These are phyloP conservation scores for Madurella mycetomatis DNA, from an alignment of 2,329 filamentous ascomycete genomes.

Conservation along the genomic window DNA sequence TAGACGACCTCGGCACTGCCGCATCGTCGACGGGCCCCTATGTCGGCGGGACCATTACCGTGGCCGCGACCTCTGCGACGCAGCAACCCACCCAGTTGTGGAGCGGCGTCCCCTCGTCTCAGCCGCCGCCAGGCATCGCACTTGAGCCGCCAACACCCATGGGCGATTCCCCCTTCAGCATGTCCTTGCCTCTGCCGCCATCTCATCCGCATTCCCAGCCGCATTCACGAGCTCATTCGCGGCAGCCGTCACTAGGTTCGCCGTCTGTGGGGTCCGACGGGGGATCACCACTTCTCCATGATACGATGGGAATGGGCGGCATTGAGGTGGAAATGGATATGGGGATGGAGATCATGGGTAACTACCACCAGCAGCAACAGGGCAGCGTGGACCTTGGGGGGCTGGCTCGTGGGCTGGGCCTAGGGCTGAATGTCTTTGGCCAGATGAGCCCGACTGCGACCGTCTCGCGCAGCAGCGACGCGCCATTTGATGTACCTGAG, in stretches of 20 bases:
- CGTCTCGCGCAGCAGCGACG: constrained; percentile 22
- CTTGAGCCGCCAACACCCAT: constrained; percentile 21
- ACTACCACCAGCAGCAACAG: neutral
- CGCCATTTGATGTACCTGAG: constrained; percentile 33
- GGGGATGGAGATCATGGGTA: neutral
- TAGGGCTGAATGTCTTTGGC: neutral
- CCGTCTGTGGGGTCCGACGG: constrained; percentile 9
- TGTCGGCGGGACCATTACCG: constrained; percentile 5
- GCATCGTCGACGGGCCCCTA: constrained; percentile 12
- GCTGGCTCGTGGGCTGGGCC: neutral
- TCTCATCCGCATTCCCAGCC: neutral
- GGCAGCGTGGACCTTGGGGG: neutral
- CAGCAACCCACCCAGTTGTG: neutral
- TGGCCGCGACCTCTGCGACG: neutral
- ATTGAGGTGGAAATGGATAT: neutral
- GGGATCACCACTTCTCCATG: constrained; percentile 4
- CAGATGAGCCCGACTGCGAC: constrained; percentile 9
- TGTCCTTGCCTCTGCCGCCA: neutral
- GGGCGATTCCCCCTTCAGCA: constrained; percentile 4
- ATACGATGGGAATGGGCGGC: neutral
- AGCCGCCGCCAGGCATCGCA: constrained; percentile 15
- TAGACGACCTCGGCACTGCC: constrained; percentile 18
- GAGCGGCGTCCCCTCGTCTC: neutral
- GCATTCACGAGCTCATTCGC: neutral
- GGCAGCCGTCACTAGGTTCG: neutral